Base-by-base conservation (phyloP, 345 rosid species). In the Ceriops decandra region DNA sequence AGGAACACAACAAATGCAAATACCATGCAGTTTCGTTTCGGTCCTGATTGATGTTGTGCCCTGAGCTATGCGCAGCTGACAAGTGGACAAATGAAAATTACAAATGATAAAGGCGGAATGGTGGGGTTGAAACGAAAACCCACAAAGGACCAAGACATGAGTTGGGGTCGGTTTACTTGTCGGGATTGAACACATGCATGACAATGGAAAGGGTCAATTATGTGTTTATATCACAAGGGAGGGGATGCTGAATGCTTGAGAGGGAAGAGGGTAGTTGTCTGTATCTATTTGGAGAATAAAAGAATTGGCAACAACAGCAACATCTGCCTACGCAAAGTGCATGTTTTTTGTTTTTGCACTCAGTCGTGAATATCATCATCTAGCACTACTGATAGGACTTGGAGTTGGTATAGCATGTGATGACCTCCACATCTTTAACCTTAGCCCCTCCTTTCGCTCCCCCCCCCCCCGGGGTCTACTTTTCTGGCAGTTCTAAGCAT, bases 41-140 rank as follows among this genome's bases (percentile, higher is more conserved):
- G 3, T 15, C 49, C 49, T 42, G 49, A 42, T 42, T 42, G 49
- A 13, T 42, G 49, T 42, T 42, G 49, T 42, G 5, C 19, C 36
- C 19, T 0, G 49, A 11, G 16, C 2, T 32, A 16, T 1, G 4
- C 32, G 32, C 30, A 4, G 60, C 6, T 52, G n/a, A n/a, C 27
- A 32, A 51, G 26, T n/a, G 46, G 68, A 66, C 68, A 52, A 64
- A 51, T 28, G 58, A 31, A n/a, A 66, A 66, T 30, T 52, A n/a
- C 59, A 31, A 52, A 31, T 20, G 68, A 64, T 19, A 65, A 21
- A 65, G 32, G 58, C 59, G 30, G n/a, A n/a, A 10, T 65, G 21
- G 20, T 28, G 49, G 16, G 38, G 38, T 66, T 3, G 47, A 52
- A 66, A 66, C 26, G n/a, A 66, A 31, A 67, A 0, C 62, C 62